Percentiles rank a stretch among this genome's conserved stretches.
Conservation (phyloP, 768 basidiomycete genomes). For the Trametes maxima region DNA sequence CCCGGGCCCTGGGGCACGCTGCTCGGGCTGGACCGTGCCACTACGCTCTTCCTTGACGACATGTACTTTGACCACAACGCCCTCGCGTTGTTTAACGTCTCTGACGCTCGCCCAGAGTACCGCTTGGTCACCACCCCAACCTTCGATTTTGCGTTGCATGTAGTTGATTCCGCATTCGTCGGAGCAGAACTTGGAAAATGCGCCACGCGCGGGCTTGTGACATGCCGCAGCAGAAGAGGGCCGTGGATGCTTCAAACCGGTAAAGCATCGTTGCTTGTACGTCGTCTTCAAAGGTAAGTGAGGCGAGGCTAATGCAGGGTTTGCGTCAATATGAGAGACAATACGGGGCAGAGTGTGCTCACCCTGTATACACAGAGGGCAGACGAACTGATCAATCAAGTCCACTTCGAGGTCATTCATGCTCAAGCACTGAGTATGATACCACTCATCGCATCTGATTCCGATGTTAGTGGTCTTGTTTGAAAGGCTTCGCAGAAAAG, state of each 20-base stretch:
- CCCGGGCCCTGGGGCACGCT: neutral
- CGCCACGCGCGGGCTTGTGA: conserved; percentile 77
- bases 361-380: conserved; percentile 80
- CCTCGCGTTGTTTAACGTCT: conserved; percentile 68
- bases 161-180: conserved; percentile 82
- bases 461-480: neutral
- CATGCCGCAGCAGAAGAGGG: conserved; percentile 69
- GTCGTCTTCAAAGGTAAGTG: conserved; percentile 67
- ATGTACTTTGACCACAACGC: conserved; percentile 54
- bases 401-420: conserved; percentile 83
- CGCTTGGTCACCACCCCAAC: conserved; percentile 66
- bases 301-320: conserved; percentile 48
- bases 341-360: conserved; percentile 28
- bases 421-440: conserved; percentile 82
- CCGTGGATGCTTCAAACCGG: conserved; percentile 63
- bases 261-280: conserved; percentile 79
- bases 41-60: conserved; percentile 10
- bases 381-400: conserved; percentile 91
- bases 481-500: conserved; percentile 9
- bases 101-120: conserved; percentile 77
- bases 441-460: conserved; percentile 92
- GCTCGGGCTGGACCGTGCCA: conserved; percentile 11
- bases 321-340: conserved; percentile 16
- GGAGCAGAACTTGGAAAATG: conserved; percentile 90
- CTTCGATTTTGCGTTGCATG: conserved; percentile 65